Conservation (phyloP, 2,329 filamentous ascomycete genomes). For the Nothophaeocryptopus gaeumannii region DNA sequence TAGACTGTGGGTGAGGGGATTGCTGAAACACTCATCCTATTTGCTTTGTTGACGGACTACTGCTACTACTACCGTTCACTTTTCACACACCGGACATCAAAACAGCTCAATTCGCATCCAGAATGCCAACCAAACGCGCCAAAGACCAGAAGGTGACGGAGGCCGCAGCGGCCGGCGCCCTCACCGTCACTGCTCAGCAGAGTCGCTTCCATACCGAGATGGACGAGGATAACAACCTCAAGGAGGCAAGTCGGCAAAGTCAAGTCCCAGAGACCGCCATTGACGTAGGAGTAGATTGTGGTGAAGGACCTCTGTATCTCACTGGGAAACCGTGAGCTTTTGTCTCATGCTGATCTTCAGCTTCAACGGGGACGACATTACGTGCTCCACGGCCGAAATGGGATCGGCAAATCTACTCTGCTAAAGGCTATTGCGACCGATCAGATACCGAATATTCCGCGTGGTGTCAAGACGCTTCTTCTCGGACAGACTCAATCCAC, state of each 20-base stretch:
- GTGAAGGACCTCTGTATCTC: constrained; percentile 70
- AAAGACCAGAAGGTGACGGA: constrained; percentile 9
- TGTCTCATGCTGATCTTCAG: constrained; percentile 66
- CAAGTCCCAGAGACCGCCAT: neutral
- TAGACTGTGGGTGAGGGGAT: too few species aligned
- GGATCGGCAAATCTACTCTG: constrained; percentile 77
- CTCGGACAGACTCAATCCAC: constrained; percentile 62
- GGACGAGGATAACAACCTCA: constrained; percentile 23
- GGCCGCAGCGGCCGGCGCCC: neutral
- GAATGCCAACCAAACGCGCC: constrained; percentile 4
- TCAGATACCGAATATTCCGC: constrained; percentile 71
- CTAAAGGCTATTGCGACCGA: constrained; percentile 74
- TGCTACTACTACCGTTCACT: too few species aligned
- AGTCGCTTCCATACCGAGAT: constrained; percentile 26
- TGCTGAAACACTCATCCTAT: too few species aligned
- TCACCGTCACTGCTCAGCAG: constrained; percentile 25
- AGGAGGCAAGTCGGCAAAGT: constrained; percentile 17
- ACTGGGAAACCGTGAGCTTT: constrained; percentile 61
- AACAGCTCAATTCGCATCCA: neutral
- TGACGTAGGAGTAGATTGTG: constrained; percentile 34
- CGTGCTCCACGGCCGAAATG: constrained; percentile 76
- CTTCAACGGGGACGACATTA: constrained; percentile 73
- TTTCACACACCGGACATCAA: too few species aligned
- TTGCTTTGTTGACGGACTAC: too few species aligned
- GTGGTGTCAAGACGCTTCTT: constrained; percentile 63